A percentile compares a stretch with the other conserved stretches of the same genome.
These are phyloP conservation scores for Daldinia bambusicola DNA, from an alignment of 495 filamentous ascomycete species.

Conservation along the genomic window DNA sequence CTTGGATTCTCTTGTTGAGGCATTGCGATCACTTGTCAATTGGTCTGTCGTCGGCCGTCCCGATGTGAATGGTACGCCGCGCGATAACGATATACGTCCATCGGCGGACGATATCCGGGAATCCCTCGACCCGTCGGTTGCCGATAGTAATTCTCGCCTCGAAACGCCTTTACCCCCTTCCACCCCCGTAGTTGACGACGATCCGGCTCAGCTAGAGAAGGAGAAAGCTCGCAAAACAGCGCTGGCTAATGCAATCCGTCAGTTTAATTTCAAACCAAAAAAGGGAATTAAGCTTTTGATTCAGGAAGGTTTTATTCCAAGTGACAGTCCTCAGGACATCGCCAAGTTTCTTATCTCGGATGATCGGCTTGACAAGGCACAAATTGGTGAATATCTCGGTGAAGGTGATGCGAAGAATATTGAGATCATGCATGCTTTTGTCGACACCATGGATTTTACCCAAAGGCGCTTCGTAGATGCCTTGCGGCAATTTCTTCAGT, in stretches of 20 bases:
- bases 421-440: conserved; percentile 97
- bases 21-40: conserved; percentile 86
- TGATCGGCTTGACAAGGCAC: conserved; percentile 85
- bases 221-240: conserved; percentile 95
- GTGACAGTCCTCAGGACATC: conserved; percentile 80
- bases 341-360: conserved; percentile 80
- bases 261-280: conserved; percentile 99
- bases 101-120: conserved; percentile 81
- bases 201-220: conserved; percentile 89
- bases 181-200: conserved; percentile 84
- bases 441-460: conserved; percentile 94
- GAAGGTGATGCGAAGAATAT: conserved; percentile 93
- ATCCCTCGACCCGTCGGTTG: conserved; percentile 76
- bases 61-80: conserved; percentile 62
- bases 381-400: conserved; percentile 94
- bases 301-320: conserved; percentile 84
- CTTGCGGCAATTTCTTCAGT: conserved; percentile 88
- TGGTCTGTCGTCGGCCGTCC: conserved; percentile 77
- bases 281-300: conserved; percentile 86
- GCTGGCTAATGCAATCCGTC: conserved; percentile 83
- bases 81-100: conserved; percentile 65
- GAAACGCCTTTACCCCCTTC: conserved; percentile 74
- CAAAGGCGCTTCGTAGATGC: conserved; percentile 94
- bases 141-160: conserved; percentile 60
- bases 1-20: conserved; percentile 87